Evolutionary conservation across 202 grass and related monocot species (phyloP), one percentile per base, ranked within the genome.

Genomic region (Setaria italica): DNA sequence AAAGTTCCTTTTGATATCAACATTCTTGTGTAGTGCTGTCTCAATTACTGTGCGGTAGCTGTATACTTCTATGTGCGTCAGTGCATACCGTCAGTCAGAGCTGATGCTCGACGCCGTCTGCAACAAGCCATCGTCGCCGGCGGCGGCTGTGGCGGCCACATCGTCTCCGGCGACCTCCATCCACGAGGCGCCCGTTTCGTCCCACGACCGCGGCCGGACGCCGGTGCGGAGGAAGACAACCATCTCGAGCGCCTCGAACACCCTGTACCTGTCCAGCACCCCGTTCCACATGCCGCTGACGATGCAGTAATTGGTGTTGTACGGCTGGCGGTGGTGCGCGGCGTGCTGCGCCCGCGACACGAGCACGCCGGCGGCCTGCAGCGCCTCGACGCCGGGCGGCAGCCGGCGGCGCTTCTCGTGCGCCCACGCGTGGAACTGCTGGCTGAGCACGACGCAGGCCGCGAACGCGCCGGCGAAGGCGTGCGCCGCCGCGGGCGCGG

Each of bases 401-500:
- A 99, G 73, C 47, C 89, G 4, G 2, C 93, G 66, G 3, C 62
- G 82, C 77, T 80, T 94, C 88, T 92, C 96, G 79, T 99, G 96
- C 29, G 93, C 88, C 93, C 93, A 99, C 9, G 90, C 32, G 87
- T 99, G 96, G 88, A 90, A 95, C 90, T 99, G 93, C 88, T 99
- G 96, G 84, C 90, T 92, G 39, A 99, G 70, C 87, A 92, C 86
- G 19, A 99, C 79, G 86, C 72, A 92, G 0, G 88, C 86, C 9
- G 93, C 85, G 85, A 89, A 95, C 35, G 43, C 47, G 1, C 88
- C 91, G 4, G 83, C 79, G 76, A 99, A 95, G 1, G 96, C 91
- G 71, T 94, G 88, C 43, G 84, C 76, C 0, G 91, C 80, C 0
- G 91, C 80, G 2, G 85, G 70, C 5, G 37, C 20, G 19, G 39